These are phyloP conservation scores for Globisporangium uncinulatum DNA, from an alignment of 352 stramenopile species.

Conservation along the genomic window DNA sequence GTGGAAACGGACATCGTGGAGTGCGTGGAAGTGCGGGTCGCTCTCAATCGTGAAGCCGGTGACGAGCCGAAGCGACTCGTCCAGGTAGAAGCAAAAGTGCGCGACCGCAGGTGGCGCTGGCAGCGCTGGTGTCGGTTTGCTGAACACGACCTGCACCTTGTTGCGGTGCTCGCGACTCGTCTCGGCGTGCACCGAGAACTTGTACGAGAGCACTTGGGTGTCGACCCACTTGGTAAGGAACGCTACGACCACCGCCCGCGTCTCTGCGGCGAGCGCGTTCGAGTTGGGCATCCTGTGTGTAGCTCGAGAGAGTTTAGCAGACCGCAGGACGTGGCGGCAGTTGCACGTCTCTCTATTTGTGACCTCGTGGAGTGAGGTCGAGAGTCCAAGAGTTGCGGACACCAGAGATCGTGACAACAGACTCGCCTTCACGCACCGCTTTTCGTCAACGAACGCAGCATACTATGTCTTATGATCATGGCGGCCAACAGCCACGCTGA, in stretches of 20 bases:
- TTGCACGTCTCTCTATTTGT: neutral
- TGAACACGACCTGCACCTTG: slow-evolving; percentile 56
- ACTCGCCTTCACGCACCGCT: too few relatives aligned
- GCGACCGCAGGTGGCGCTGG: slow-evolving; percentile 41
- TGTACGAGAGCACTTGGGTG: slow-evolving; percentile 43
- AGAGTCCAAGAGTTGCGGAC: too few relatives aligned
- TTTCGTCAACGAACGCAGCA: too few relatives aligned
- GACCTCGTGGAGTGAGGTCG: neutral
- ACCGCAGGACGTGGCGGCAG: too few relatives aligned
- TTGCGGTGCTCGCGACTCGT: slow-evolving; percentile 24
- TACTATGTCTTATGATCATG: too few relatives aligned
- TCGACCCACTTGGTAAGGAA: slow-evolving; percentile 41
- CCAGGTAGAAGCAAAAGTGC: slow-evolving; percentile 53
- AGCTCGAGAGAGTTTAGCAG: neutral
- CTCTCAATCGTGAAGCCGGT: slow-evolving; percentile 55
- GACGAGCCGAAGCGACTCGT: slow-evolving; percentile 30
- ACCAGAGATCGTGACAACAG: too few relatives aligned
- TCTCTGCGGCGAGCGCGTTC: slow-evolving; percentile 27
- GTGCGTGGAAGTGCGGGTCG: slow-evolving; percentile 51
- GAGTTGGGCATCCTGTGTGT: slow-evolving; percentile 15
- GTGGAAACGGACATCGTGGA: slow-evolving; percentile 40
- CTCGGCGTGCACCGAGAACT: slow-evolving; percentile 38
- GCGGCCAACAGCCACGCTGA: too few relatives aligned
- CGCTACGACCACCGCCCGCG: slow-evolving; percentile 28
- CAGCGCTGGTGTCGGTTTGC: slow-evolving; percentile 36